These are phyloP conservation scores for Alternaria conjuncta DNA, from an alignment of 2,329 filamentous ascomycete species.

Conservation along the genomic window DNA sequence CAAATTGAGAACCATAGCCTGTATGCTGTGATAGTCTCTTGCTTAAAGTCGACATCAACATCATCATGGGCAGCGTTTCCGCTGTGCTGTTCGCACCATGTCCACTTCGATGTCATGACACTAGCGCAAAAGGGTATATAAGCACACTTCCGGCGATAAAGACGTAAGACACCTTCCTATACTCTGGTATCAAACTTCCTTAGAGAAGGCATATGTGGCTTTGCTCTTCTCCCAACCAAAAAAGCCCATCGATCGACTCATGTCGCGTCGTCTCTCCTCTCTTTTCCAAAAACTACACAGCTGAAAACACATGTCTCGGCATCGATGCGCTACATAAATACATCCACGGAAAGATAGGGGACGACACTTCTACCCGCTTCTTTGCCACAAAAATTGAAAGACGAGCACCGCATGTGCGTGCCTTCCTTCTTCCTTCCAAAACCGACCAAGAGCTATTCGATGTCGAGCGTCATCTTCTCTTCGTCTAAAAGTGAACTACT, in stretches of 20 bases:
- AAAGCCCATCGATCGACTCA: background rate
- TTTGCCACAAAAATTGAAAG: too few relatives aligned
- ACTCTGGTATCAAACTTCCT: background rate
- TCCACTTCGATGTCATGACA: too few relatives aligned
- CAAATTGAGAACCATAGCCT: too few relatives aligned
- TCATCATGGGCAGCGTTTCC: too few relatives aligned
- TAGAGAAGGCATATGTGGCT: too few relatives aligned
- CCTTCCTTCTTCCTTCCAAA: background rate
- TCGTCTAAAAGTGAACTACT: background rate
- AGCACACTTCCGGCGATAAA: accelerated
- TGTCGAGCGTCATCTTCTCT: background rate
- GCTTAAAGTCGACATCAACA: accelerated
- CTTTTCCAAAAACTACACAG: too few relatives aligned
- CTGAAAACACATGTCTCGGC: background rate
- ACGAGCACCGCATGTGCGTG: background rate
- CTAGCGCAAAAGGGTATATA: background rate
- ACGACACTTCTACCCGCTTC: background rate
- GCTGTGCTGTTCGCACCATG: too few relatives aligned
- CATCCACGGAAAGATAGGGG: background rate
- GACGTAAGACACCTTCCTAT: background rate
- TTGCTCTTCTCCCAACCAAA: too few relatives aligned
- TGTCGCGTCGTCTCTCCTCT: background rate
- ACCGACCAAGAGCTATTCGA: background rate
- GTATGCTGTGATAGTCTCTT: too few relatives aligned
- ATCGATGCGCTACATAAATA: background rate